Percentiles rank a stretch among this genome's conserved stretches.
Evolutionary conservation across 148 eudicot genomes (phyloP).

Genomic region (Talinum fruticosum): DNA sequence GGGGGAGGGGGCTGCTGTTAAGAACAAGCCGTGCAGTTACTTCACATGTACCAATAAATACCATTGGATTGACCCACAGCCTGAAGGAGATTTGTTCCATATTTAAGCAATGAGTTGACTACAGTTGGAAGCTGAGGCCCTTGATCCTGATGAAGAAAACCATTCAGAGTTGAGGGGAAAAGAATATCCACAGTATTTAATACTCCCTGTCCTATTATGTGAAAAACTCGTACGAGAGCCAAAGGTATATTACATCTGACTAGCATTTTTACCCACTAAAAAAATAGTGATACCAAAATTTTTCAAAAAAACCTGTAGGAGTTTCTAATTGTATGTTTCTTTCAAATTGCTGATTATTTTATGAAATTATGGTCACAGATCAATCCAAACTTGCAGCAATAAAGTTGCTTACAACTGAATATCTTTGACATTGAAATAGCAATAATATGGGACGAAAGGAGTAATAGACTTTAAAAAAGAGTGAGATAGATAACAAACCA

Average conservation of each 20-base stretch:
- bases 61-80: conserved; percentile 76
- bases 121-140: conserved; percentile 76
- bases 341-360: too few species aligned
- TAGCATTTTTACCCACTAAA: neutral
- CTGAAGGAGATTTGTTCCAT: conserved; percentile 85
- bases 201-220: neutral
- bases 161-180: conserved; percentile 4
- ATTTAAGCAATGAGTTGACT: conserved; percentile 50
- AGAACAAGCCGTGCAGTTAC: conserved; percentile 12
- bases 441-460: neutral
- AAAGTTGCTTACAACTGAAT: too few species aligned
- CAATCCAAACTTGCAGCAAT: too few species aligned
- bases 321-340: too few species aligned
- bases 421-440: neutral
- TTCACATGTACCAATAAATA: conserved; percentile 23
- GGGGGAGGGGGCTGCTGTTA: neutral
- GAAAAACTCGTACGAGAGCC: neutral
- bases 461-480: neutral
- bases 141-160: conserved; percentile 42
- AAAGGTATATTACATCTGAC: neutral
- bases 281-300: too few species aligned
- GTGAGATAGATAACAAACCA: conserved; percentile 43
- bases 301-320: too few species aligned
- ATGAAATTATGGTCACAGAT: conserved; percentile 1
- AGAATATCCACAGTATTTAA: neutral